These are phyloP conservation scores for Saccharomycopsis sp. DNA, from an alignment of 805 yeast species.

Conservation along the genomic window DNA sequence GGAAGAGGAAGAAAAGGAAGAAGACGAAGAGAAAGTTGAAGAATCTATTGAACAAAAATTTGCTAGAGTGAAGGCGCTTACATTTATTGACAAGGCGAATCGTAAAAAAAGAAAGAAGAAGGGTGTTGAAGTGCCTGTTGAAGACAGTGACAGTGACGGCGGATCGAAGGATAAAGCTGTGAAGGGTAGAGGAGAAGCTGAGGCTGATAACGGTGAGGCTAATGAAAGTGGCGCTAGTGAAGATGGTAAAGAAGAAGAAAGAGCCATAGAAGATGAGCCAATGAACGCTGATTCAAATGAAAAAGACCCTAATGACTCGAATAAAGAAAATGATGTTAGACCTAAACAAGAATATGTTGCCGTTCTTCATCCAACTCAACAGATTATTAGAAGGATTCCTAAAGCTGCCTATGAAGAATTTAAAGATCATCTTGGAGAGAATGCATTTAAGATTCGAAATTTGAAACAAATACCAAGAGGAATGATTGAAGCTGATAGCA, in stretches of 20 bases:
- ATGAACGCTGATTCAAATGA: neutral
- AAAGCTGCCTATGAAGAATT: conserved; percentile 21
- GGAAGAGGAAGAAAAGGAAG: neutral
- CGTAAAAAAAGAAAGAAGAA: neutral
- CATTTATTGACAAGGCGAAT: neutral
- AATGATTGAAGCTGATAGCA: conserved; percentile 32
- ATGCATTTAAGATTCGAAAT: conserved; percentile 29
- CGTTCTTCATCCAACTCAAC: conserved; percentile 12
- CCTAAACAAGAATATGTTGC: conserved; percentile 3
- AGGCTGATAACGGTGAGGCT: neutral
- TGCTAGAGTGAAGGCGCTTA: too few relatives aligned
- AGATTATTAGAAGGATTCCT: conserved; percentile 12
- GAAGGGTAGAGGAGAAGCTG: conserved; percentile 1
- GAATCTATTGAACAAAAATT: neutral
- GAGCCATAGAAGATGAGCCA: neutral
- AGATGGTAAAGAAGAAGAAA: neutral
- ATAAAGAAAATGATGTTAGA: conserved; percentile 4
- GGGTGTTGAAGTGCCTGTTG: neutral
- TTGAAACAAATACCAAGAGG: conserved; percentile 33
- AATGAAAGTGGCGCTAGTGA: neutral
- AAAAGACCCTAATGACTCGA: neutral
- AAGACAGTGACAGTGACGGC: neutral
- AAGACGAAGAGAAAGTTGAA: neutral
- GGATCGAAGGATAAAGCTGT: too few relatives aligned
- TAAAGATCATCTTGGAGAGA: conserved; percentile 20